A percentile compares a stretch with the other conserved stretches of the same genome.
Conservation (phyloP, 805 yeast genomes). For the Suhomyces sp. region DNA sequence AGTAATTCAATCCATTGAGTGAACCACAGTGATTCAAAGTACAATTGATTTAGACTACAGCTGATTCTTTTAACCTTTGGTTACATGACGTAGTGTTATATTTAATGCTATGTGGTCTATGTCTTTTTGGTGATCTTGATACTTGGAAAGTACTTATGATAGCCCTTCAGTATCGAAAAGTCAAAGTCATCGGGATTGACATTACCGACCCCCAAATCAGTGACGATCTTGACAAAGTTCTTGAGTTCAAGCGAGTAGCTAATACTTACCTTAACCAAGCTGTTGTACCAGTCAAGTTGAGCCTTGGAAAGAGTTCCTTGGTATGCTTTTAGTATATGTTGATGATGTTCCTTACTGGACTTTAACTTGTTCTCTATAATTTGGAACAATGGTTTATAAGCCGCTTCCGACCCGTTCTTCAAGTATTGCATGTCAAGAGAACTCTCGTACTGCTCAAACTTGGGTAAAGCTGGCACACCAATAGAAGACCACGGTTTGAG, state of each 20-base stretch:
- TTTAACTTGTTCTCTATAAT: slow-evolving; percentile 9
- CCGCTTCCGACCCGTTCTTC: slow-evolving; percentile 1
- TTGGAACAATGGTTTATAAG: slow-evolving; percentile 7
- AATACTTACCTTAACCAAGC: slow-evolving; percentile 15
- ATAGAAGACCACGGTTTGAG: slow-evolving; percentile 78
- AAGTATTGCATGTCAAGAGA: slow-evolving; percentile 12
- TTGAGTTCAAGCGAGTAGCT: slow-evolving; percentile 14
- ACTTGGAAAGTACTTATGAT: slow-evolving; percentile 26
- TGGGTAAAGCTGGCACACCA: slow-evolving; percentile 70
- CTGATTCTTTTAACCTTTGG: not conserved
- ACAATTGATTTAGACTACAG: not conserved
- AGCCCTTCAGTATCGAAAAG: slow-evolving; percentile 13
- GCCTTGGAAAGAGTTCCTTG: not conserved
- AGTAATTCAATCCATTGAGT: slow-evolving; percentile 6
- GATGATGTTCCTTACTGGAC: not conserved
- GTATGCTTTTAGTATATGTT: slow-evolving; percentile 5
- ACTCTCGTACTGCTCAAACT: slow-evolving; percentile 35
- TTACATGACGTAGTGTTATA: not conserved
- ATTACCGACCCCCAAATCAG: not conserved
- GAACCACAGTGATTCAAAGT: not conserved
- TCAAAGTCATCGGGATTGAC: slow-evolving; percentile 4
- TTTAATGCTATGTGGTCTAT: not conserved
- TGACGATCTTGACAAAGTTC: slow-evolving; percentile 8
- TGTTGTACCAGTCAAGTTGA: slow-evolving; percentile 16
- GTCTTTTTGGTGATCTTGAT: slow-evolving; percentile 5